These are phyloP conservation scores for Rutstroemia sp. DNA, from an alignment of 2,329 filamentous ascomycete genomes.

Conservation along the genomic window DNA sequence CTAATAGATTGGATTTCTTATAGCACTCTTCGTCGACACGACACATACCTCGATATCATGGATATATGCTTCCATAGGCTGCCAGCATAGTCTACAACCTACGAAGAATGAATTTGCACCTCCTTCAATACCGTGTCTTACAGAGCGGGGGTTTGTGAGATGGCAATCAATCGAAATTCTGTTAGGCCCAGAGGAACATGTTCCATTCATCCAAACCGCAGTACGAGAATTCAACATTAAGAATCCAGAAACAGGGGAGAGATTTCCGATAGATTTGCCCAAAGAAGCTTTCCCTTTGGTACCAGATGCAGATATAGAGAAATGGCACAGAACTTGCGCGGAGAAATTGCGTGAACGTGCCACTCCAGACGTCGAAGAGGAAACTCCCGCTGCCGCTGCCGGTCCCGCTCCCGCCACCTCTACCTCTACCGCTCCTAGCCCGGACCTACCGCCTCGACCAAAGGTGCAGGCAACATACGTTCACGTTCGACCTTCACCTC, in stretches of 20 bases:
- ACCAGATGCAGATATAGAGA: constrained; percentile 72
- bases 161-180: constrained; percentile 92
- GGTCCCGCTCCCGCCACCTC: too few relatives aligned
- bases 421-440: not conserved
- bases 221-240: constrained; percentile 70
- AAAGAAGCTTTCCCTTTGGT: constrained; percentile 59
- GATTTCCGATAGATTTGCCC: constrained; percentile 55
- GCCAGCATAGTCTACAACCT: constrained; percentile 79
- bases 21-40: constrained; percentile 70
- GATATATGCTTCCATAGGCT: constrained; percentile 87
- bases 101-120: constrained; percentile 60
- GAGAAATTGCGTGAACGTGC: constrained; percentile 60
- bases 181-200: constrained; percentile 81
- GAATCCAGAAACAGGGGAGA: constrained; percentile 65
- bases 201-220: constrained; percentile 73
- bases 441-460: constrained; percentile 24
- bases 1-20: constrained; percentile 13
- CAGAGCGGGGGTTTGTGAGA: constrained; percentile 75
- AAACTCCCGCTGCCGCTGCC: constrained; percentile 8
- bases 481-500: constrained; percentile 21
- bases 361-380: constrained; percentile 24
- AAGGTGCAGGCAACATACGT: constrained; percentile 23
- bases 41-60: constrained; percentile 72
- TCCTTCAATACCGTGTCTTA: constrained; percentile 77
- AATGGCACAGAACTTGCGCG: constrained; percentile 77